Evolutionary conservation across 352 stramenopile genomes (phyloP), one percentile per base, ranked within the genome.

Genomic region (Peronospora farinosa): DNA sequence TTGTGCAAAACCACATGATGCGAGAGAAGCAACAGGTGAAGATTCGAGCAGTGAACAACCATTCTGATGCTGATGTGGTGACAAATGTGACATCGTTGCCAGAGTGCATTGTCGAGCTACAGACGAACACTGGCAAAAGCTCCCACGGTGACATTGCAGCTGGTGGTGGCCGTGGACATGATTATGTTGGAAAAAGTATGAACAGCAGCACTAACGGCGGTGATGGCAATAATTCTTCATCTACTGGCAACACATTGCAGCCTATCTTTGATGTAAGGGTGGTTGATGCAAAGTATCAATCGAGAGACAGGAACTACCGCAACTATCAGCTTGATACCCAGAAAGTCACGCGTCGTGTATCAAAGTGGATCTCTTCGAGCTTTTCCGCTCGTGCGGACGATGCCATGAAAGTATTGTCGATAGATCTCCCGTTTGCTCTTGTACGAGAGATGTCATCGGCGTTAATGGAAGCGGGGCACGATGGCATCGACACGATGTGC

Each of bases 11-110:
- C 25, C 81, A 92, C 52, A 57, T 90, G 66, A 82, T 91, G 55
- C 61, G 63, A 37, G 81, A 92, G 37, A 94, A 92, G 64, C 82
- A 90, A 33, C 79, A 89, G 33, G 74, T 94, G 36, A 92, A 92
- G 50, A 74, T 92, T 17, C 79, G 82, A 0, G 58, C 69, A 2
- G 77, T 92, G 30, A 82, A 84, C 27, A 87, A 74, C 31, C 75
- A 71, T 36, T 78, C 66, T 0, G 81, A 94, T 25, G 65, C 65
- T 9, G 84, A 94, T 49, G 62, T 75, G 19, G 75, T 89, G 9
- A 71, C 87, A 41, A 88, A 49, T 30, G 69, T 75, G 32, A 71
- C 65, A 6, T 72, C 79, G 10, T 57, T 94, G 21, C 67, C 78
- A 10, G 83, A 92, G 44, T 79, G 63, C 17, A 72, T 92, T 47